These are phyloP conservation scores for Agrocybe pediades DNA, from an alignment of 768 basidiomycete species.

Conservation along the genomic window DNA sequence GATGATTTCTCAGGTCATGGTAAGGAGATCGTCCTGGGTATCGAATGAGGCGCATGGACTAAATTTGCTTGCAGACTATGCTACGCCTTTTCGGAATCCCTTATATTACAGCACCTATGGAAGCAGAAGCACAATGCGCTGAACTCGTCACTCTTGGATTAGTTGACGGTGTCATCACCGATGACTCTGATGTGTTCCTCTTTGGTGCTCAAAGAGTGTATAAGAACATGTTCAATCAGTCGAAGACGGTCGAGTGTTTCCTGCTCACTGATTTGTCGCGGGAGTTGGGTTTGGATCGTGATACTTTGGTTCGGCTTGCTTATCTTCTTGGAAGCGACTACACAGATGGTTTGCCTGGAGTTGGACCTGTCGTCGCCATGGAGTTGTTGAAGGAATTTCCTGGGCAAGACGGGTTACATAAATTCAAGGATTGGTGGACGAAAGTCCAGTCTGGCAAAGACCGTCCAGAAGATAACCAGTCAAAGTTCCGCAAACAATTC, in stretches of 20 bases:
- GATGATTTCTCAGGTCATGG: conserved; percentile 88
- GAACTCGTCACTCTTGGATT: conserved; percentile 82
- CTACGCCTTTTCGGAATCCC: conserved; percentile 95
- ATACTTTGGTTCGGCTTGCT: conserved; percentile 85
- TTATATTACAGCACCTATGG: conserved; percentile 98
- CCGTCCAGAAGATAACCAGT: conserved; percentile 65
- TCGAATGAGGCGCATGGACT: not conserved
- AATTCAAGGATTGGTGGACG: conserved; percentile 94
- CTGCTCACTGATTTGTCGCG: conserved; percentile 78
- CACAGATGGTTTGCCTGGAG: conserved; percentile 86
- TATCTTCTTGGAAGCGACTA: conserved; percentile 98
- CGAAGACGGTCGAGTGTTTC: conserved; percentile 98
- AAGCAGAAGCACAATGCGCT: conserved; percentile 99
- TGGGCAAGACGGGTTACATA: conserved; percentile 77
- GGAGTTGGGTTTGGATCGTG: conserved; percentile 86
- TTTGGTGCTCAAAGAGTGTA: conserved; percentile 95
- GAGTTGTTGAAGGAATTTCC: conserved; percentile 94
- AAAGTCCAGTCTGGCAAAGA: conserved; percentile 92
- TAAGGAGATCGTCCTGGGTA: conserved; percentile 31
- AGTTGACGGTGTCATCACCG: conserved; percentile 97
- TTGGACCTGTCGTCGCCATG: conserved; percentile 96
- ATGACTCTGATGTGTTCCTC: conserved; percentile 98
- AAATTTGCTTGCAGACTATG: conserved; percentile 60
- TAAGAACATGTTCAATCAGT: conserved; percentile 99
- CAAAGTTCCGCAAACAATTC: conserved; percentile 82